A percentile compares a stretch with the other conserved stretches of the same genome.
These are phyloP conservation scores for Trypanosoma mega DNA, from an alignment of 208 protist species.

Conservation along the genomic window DNA sequence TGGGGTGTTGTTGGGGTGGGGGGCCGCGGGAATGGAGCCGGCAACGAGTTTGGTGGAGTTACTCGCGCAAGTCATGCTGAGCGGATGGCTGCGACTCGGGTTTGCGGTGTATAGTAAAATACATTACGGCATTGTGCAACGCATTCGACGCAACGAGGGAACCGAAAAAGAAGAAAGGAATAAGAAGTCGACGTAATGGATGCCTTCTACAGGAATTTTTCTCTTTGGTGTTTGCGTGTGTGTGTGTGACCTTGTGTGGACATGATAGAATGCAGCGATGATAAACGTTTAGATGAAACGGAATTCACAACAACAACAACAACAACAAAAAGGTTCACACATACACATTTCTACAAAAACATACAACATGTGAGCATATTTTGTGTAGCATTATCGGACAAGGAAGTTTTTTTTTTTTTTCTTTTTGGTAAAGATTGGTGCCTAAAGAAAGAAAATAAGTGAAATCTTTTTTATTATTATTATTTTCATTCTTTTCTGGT, in stretches of 20 bases:
- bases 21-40: slow-evolving; percentile 65
- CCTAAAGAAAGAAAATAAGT: slow-evolving; percentile 10
- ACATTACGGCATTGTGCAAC: slow-evolving; percentile 77
- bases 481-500: background rate
- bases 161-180: background rate
- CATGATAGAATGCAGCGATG: too few species aligned
- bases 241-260: too few species aligned
- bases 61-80: slow-evolving; percentile 35
- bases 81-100: slow-evolving; percentile 55
- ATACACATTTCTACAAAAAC: too few species aligned
- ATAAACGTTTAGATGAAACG: too few species aligned
- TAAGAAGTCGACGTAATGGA: background rate
- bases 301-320: too few species aligned
- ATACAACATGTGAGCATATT: too few species aligned
- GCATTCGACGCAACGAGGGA: slow-evolving; percentile 39
- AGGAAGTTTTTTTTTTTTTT: too few species aligned
- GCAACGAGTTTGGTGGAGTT: slow-evolving; percentile 50
- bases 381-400: too few species aligned
- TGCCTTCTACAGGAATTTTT: slow-evolving; percentile 5
- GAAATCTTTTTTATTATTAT: slow-evolving; percentile 19
- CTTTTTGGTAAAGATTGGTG: slow-evolving; percentile 5
- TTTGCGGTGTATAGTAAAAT: slow-evolving; percentile 61
- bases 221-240: too few species aligned
- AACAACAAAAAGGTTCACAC: too few species aligned
- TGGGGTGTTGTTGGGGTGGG: slow-evolving; percentile 51